A percentile compares a stretch with the other conserved stretches of the same genome.
These are phyloP conservation scores for Neurospora sp. DNA, from an alignment of 2,329 filamentous ascomycete genomes.

Conservation along the genomic window DNA sequence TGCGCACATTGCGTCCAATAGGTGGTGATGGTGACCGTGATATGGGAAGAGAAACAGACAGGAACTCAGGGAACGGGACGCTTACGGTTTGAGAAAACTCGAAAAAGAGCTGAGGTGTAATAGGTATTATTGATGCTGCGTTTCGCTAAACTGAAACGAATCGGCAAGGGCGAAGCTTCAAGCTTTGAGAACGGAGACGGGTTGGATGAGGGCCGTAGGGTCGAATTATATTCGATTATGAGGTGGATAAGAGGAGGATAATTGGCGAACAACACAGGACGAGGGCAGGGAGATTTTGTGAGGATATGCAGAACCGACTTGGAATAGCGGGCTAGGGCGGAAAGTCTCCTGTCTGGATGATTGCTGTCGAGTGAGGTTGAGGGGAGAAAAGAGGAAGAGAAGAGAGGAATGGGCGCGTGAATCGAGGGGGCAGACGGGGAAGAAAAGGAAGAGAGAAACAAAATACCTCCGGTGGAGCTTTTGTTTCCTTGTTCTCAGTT, in stretches of 20 bases:
- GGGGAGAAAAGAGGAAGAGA: constrained; percentile 7
- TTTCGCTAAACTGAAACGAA: background rate
- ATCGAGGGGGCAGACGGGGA: constrained; percentile 9
- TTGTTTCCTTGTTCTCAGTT: constrained; percentile 8
- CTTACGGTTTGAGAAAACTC: background rate
- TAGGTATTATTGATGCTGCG: background rate
- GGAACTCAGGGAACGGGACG: background rate
- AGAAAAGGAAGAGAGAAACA: constrained; percentile 13
- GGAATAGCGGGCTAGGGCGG: constrained; percentile 5
- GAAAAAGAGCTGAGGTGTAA: background rate
- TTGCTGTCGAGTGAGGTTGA: constrained; percentile 17
- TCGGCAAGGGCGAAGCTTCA: background rate
- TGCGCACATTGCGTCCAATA: background rate
- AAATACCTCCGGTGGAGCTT: constrained; percentile 15
- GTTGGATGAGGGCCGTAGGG: background rate
- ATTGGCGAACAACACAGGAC: constrained; percentile 19
- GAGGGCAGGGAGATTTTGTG: constrained; percentile 6
- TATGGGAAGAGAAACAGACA: background rate
- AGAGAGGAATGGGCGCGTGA: constrained; percentile 4
- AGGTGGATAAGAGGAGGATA: background rate
- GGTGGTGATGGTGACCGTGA: background rate
- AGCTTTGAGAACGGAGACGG: background rate
- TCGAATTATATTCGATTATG: background rate
- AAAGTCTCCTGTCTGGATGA: constrained; percentile 11
- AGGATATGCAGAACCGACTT: constrained; percentile 10